These are phyloP conservation scores for Aspergillus funiculosus DNA, from an alignment of 495 filamentous ascomycete species.

Conservation along the genomic window DNA sequence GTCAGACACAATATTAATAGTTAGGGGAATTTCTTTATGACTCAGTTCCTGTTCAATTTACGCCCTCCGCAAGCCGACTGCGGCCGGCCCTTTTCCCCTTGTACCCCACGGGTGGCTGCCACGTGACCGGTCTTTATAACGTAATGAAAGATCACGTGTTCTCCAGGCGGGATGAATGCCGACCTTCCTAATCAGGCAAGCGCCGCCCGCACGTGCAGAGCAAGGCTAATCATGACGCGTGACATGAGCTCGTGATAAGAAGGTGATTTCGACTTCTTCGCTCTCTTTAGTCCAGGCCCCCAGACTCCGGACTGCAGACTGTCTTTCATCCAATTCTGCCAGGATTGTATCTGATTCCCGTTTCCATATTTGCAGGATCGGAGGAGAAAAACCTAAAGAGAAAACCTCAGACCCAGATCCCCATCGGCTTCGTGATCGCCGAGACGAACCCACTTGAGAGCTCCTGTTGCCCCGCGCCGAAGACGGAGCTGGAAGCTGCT, in stretches of 20 bases:
- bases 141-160: too few relatives aligned
- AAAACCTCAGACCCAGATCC: slow-evolving; percentile 12
- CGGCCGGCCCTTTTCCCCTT: too few relatives aligned
- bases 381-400: background rate
- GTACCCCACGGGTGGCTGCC: too few relatives aligned
- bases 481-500: slow-evolving; percentile 26
- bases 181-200: slow-evolving; percentile 7
- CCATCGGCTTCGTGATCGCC: slow-evolving; percentile 16
- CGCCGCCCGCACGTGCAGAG: background rate
- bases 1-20: too few relatives aligned
- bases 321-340: slow-evolving; percentile 6
- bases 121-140: too few relatives aligned
- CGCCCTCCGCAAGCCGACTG: too few relatives aligned
- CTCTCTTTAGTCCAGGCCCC: too few relatives aligned
- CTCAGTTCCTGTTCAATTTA: too few relatives aligned
- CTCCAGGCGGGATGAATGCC: background rate
- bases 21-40: too few relatives aligned
- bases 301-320: too few relatives aligned
- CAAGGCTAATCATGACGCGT: slow-evolving; percentile 4
- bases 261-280: background rate
- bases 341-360: slow-evolving; percentile 1
- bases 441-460: slow-evolving; percentile 20
- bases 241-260: background rate
- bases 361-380: slow-evolving; percentile 5
- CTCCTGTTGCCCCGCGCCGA: slow-evolving; percentile 18